Percentiles rank a stretch among this genome's conserved stretches.
These are phyloP conservation scores for Fusarium lyarnte DNA, from an alignment of 2,329 filamentous ascomycete genomes.

Conservation along the genomic window DNA sequence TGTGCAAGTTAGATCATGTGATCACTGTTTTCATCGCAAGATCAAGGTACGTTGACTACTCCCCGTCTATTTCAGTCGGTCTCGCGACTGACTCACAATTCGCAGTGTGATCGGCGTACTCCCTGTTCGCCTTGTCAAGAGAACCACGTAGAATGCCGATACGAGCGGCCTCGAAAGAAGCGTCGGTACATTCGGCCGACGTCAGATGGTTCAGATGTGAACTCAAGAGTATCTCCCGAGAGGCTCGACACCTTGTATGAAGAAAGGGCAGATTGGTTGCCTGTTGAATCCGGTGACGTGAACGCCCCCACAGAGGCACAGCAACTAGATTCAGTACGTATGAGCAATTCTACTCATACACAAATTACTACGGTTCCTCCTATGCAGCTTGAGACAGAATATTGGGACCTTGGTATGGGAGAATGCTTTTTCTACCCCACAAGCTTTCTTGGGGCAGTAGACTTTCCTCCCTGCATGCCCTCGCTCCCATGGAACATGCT, in stretches of 20 bases:
- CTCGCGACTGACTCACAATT: neutral
- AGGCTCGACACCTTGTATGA: neutral
- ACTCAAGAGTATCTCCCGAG: neutral
- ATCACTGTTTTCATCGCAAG: neutral
- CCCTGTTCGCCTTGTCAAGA: neutral
- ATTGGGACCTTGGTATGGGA: neutral
- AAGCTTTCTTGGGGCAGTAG: neutral
- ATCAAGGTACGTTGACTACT: neutral
- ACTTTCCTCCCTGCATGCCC: rapidly evolving
- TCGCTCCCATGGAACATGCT: neutral
- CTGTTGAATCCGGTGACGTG: neutral
- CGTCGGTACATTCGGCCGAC: neutral
- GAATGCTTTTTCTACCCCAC: neutral
- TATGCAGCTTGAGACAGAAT: neutral
- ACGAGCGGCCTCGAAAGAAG: neutral
- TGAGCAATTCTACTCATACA: neutral
- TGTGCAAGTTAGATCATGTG: neutral
- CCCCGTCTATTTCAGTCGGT: neutral
- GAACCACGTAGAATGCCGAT: neutral
- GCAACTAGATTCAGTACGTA: rapidly evolving
- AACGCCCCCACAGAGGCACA: too few relatives aligned
- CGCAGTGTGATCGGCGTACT: neutral
- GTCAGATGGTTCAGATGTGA: neutral
- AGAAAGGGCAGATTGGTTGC: neutral
- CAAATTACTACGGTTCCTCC: neutral